Percentiles rank a stretch among this genome's conserved stretches.
Evolutionary conservation across 2,329 filamentous ascomycete genomes (phyloP).

Genomic region (Claviceps sp.): DNA sequence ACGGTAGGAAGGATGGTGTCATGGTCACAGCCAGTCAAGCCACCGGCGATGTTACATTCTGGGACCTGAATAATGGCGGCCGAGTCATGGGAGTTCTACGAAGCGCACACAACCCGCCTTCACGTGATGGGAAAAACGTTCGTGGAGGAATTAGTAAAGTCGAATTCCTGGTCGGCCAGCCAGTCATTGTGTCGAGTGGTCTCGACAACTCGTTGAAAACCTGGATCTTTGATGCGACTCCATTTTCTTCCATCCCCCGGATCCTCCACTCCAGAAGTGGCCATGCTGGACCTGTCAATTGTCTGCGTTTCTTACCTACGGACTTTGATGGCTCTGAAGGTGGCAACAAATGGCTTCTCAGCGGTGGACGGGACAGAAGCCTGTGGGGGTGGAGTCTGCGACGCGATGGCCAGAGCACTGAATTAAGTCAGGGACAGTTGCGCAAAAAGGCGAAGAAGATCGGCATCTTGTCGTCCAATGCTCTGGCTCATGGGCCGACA

Average conservation of each 20-base stretch:
- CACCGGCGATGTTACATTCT: constrained; percentile 84
- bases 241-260: constrained; percentile 76
- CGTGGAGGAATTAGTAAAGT: constrained; percentile 73
- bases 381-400: constrained; percentile 95
- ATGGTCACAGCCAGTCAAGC: constrained; percentile 79
- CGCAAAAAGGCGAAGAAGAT: constrained; percentile 82
- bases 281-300: constrained; percentile 75
- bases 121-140: constrained; percentile 37
- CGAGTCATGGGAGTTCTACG: constrained; percentile 76
- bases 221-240: constrained; percentile 91
- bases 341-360: constrained; percentile 87
- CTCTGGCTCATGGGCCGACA: constrained; percentile 44
- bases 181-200: constrained; percentile 79
- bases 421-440: constrained; percentile 82
- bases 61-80: constrained; percentile 86
- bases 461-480: constrained; percentile 50
- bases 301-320: constrained; percentile 71
- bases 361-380: constrained; percentile 77
- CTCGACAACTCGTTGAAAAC: constrained; percentile 88
- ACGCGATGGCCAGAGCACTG: constrained; percentile 83
- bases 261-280: constrained; percentile 77
- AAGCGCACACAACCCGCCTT: constrained; percentile 73
- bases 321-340: constrained; percentile 82
- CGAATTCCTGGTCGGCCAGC: constrained; percentile 81
- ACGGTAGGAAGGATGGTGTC: constrained; percentile 73